Base-by-base conservation (phyloP, 495 filamentous ascomycete species). In the Annulohypoxylon nitens region DNA sequence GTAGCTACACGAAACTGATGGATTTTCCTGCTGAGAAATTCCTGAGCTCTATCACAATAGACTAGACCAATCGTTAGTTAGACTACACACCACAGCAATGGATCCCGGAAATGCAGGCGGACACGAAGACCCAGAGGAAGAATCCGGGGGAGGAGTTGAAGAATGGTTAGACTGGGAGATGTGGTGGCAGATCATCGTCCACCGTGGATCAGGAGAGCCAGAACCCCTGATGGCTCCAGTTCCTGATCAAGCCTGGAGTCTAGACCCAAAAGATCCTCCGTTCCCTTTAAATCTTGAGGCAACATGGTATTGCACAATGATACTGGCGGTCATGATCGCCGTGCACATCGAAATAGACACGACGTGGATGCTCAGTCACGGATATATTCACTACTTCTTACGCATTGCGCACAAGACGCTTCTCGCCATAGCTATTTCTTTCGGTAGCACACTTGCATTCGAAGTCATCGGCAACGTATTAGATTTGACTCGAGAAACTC, bases 401-500 rank as follows among this genome's bases (percentile, higher is more conserved):
- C 76, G 70, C 8, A 55, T 78, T 30, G 39, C 25, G 0, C 58
- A 37, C 26, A 57, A 50, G 16, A 64, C 57, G 11, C n/a, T 64
- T 20, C 61, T 75, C 18, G 70, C 70, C 5, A 43, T 76, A 11
- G 51, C 47, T 11, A 54, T 67, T 12, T 70, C 76, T 12, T 36
- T 78, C 30, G 8, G 61, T 2, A 78, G 74, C 64, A 78, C 73
- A 2, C 8, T 78, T 1, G 26, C 20, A 12, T 76, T 74, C 43
- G 76, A 78, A 26, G 50, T 78, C 1, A 0, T 64, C 14, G 70
- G 60, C 11, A 72, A 73, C 9, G 9, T 69, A 6, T 26, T 66
- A 30, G 54, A 63, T 12, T 4, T 37, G 0, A 2, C 33, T 8
- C 55, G 60, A 20, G 62, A 53, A 25, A 0, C 12, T 7, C 25